Base-by-base conservation (phyloP, 805 yeast genomes). In the Saccharomyces kudriavzevii region DNA sequence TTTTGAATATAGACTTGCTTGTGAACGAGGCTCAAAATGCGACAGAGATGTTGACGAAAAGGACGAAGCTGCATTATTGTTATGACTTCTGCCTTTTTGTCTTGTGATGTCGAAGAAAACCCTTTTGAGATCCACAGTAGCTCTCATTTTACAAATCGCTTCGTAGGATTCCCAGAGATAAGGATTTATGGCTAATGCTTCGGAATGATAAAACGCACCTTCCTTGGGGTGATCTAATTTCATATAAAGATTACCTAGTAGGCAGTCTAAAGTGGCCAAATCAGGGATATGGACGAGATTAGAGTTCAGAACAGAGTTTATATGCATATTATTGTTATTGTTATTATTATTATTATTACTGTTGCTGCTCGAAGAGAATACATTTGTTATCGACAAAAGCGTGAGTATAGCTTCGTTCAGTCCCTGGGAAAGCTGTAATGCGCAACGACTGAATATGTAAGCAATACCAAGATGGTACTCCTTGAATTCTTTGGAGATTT, bases 111-210 rank as follows among this genome's bases (percentile, higher is more conserved):
- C 24, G 30, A 47, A 52, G 29, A 55, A 64, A 47, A 64, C 49
- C 27, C 55, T 52, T 31, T 61, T 58, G 45, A 64, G 52, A 54
- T 82, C 80, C 20, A 89, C 77, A 54, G 79, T 79, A 20, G 85
- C 88, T 11, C 96, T 94, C 70, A 85, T 72, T 49, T 77, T 75
- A 61, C 89, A 82, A 49, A 94, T 72, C 46, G 84, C 84, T 58
- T 84, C 89, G 58, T 89, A 83, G 0, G 97, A 89, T 64, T 89
- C 97, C 80, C 94, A 89, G 45, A 89, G 77, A 64, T 76, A 88
- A 17, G 96, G 96, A 65, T 94, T 87, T 57, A 77, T 70, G 55
- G 82, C 81, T 53, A 89, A 74, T 0, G 92, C 88, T 58, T 78
- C 81, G 0, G 88, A 77, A 65, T 84, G 87, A 61, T 82, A 79